Evolutionary conservation across 192 early-diverging fungal genomes (phyloP).

Genomic region (Podochytrium sp.): DNA sequence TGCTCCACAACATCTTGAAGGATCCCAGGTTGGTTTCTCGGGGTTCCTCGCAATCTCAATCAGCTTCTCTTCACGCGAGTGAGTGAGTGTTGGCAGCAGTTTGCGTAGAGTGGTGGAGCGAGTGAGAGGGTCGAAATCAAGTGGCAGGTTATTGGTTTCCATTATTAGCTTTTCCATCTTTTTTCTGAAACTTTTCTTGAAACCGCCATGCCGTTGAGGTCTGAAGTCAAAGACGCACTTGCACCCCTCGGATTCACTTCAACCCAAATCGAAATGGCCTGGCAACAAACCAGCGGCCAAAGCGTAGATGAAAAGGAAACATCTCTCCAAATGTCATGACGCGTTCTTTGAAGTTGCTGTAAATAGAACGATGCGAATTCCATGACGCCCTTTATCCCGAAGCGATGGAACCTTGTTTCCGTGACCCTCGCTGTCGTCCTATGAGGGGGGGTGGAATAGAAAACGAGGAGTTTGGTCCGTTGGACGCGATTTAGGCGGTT

Average conservation of each 20-base stretch:
- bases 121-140: conserved; percentile 3
- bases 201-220: neutral
- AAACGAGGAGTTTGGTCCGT: too few species aligned
- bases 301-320: neutral
- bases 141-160: neutral
- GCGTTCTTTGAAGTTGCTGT: neutral
- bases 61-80: neutral
- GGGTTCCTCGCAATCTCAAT: neutral
- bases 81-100: conserved; percentile 7
- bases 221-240: neutral
- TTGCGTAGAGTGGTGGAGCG: conserved; percentile 8
- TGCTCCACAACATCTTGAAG: neutral
- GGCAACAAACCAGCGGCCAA: neutral
- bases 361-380: too few species aligned
- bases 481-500: too few species aligned
- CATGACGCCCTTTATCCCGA: too few species aligned
- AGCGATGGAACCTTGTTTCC: too few species aligned
- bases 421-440: too few species aligned
- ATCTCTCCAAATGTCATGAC: neutral
- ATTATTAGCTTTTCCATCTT: too few species aligned
- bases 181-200: neutral
- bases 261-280: neutral
- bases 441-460: too few species aligned
- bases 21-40: neutral
- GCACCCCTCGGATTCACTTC: conserved; percentile 10